phyloP scores from a whole-genome alignment of 129 eudicot genomes.

The Lonicera japonica region DNA sequence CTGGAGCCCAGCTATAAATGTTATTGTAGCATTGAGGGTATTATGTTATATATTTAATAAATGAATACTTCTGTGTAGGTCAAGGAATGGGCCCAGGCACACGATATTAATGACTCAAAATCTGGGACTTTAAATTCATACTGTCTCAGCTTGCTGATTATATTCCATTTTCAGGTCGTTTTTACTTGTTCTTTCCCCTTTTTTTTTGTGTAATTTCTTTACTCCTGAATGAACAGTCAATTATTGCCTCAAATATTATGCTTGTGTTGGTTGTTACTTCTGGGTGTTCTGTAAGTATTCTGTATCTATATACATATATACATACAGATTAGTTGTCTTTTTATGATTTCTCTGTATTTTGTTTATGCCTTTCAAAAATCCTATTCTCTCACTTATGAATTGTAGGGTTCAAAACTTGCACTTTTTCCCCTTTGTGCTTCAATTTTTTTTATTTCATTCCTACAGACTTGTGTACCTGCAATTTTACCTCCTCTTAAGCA shows the following conservation, averaged over 20 bases:
- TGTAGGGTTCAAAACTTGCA: not conserved
- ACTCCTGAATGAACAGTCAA: not conserved
- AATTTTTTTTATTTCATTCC: not conserved
- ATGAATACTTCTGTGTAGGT: conserved; percentile 43
- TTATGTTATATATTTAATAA: conserved; percentile 14
- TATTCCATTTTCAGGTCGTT: conserved; percentile 90
- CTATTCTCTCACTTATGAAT: not conserved
- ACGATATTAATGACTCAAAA: conserved; percentile 73
- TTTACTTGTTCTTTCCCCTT: not conserved
- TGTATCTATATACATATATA: too few relatives aligned
- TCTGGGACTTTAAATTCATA: conserved; percentile 83
- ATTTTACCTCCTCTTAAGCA: conserved; percentile 83
- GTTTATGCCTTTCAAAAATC: not conserved
- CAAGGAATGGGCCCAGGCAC: conserved; percentile 95
- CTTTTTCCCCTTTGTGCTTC: not conserved
- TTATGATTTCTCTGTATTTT: not conserved
- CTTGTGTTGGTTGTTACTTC: not conserved
- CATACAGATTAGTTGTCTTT: too few relatives aligned
- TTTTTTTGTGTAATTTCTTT: not conserved
- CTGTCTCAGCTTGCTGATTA: conserved; percentile 66
- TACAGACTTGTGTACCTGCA: conserved; percentile 86
- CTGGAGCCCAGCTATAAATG: conserved; percentile 1
- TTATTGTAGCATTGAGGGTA: not conserved
- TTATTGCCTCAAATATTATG: too few relatives aligned
- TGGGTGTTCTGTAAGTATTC: too few relatives aligned